A percentile compares a stretch with the other conserved stretches of the same genome.
phyloP scores from a whole-genome alignment of 768 basidiomycete species.

The Boletus sp. region DNA sequence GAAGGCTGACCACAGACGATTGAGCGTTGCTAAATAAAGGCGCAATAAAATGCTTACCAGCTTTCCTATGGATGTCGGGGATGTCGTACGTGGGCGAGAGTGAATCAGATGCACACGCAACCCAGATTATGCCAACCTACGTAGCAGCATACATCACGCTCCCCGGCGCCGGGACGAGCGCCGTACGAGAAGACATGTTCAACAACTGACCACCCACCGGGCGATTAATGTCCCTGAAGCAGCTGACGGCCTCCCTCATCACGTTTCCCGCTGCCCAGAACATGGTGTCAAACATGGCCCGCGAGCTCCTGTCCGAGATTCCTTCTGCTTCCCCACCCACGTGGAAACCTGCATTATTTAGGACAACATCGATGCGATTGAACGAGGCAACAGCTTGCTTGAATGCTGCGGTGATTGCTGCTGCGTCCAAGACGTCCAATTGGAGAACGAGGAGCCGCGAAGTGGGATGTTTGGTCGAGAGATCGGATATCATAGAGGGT shows the following conservation, averaged over 20 bases:
- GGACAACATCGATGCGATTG: slow-evolving; percentile 43
- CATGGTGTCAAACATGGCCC: slow-evolving; percentile 48
- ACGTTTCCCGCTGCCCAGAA: slow-evolving; percentile 34
- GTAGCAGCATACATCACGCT: slow-evolving; percentile 26
- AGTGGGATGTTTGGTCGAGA: slow-evolving; percentile 26
- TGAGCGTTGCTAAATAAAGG: not conserved
- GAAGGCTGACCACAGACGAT: slow-evolving; percentile 23
- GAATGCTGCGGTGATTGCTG: slow-evolving; percentile 39
- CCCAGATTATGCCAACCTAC: slow-evolving; percentile 16
- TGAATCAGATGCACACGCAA: not conserved
- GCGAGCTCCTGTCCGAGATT: slow-evolving; percentile 79
- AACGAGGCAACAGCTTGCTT: slow-evolving; percentile 32
- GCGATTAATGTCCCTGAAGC: slow-evolving; percentile 38
- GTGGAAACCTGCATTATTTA: slow-evolving; percentile 42
- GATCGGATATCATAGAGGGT: slow-evolving; percentile 35
- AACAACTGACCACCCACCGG: slow-evolving; percentile 35
- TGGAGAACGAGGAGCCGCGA: slow-evolving; percentile 38
- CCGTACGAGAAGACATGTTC: slow-evolving; percentile 34
- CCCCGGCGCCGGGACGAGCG: slow-evolving; percentile 20
- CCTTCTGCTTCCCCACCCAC: slow-evolving; percentile 62
- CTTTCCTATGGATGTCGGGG: slow-evolving; percentile 9
- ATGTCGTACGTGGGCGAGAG: not conserved
- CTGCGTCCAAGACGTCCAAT: slow-evolving; percentile 39
- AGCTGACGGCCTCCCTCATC: slow-evolving; percentile 32
- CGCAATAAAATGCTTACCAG: slow-evolving; percentile 6